phyloP scores from a whole-genome alignment of 2,329 filamentous ascomycete genomes.

The Penicillium sclerotiorum region DNA sequence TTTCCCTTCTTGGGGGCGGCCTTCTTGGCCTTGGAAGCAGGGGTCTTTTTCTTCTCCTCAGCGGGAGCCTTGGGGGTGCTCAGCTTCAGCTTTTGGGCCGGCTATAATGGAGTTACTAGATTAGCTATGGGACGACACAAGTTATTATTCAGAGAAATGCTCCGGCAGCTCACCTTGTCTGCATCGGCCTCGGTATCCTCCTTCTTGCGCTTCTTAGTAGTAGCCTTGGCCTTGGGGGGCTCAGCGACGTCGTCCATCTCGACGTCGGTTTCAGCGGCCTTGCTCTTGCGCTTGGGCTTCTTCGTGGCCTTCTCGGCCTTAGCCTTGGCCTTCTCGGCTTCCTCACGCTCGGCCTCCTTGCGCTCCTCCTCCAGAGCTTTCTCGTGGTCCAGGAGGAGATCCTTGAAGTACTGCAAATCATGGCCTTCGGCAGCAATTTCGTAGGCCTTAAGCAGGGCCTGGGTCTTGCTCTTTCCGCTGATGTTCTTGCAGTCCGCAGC shows the following conservation, averaged over 20 bases:
- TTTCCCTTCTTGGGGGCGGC: not conserved
- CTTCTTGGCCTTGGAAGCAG: conserved; percentile 52
- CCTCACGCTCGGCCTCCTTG: conserved; percentile 56
- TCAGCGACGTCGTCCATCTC: conserved; percentile 55
- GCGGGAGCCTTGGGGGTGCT: conserved; percentile 62
- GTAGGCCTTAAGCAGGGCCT: conserved; percentile 78
- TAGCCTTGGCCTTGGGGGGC: conserved; percentile 57
- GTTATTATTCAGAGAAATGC: not conserved
- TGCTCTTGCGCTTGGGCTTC: conserved; percentile 45
- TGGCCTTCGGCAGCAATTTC: conserved; percentile 76
- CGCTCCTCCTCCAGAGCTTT: conserved; percentile 58
- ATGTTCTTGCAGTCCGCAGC: conserved; percentile 69
- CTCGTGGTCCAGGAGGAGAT: conserved; percentile 66
- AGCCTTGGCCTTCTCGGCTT: conserved; percentile 26
- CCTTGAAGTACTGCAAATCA: conserved; percentile 80
- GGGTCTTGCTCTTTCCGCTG: conserved; percentile 74
- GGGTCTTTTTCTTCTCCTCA: conserved; percentile 50
- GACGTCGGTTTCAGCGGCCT: conserved; percentile 54
- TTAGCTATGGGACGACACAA: not conserved
- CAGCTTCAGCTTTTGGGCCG: conserved; percentile 59
- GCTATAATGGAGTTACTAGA: conserved; percentile 44
- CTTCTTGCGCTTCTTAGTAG: conserved; percentile 85
- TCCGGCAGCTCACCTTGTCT: conserved; percentile 58
- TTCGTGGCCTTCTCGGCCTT: conserved; percentile 63
- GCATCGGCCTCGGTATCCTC: conserved; percentile 69